Evolutionary conservation across 1,284 basidiomycete species (phyloP).

Genomic region (Cryptococcus depauperatus): DNA sequence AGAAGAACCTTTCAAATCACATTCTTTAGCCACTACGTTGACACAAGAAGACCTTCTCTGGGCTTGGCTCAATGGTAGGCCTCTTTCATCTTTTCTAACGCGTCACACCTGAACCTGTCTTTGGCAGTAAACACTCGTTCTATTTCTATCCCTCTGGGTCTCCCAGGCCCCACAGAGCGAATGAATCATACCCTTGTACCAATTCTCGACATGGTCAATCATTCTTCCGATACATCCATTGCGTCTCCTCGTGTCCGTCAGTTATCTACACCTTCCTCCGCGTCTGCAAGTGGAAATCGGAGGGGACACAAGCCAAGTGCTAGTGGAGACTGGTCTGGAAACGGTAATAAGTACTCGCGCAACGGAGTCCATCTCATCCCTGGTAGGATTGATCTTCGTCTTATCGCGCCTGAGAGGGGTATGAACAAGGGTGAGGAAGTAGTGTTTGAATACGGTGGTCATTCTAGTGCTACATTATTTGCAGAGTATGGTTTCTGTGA

Average conservation of each 20-base stretch:
- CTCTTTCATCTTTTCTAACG: background rate
- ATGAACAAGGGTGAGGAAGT: slow-evolving; percentile 56
- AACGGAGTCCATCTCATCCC: slow-evolving; percentile 44
- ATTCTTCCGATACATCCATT: slow-evolving; percentile 45
- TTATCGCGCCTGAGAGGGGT: slow-evolving; percentile 51
- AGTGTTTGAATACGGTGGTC: slow-evolving; percentile 64
- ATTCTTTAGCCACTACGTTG: slow-evolving; percentile 21
- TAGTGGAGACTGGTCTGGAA: slow-evolving; percentile 35
- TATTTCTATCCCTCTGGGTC: slow-evolving; percentile 63
- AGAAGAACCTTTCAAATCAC: slow-evolving; percentile 30
- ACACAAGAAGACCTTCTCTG: slow-evolving; percentile 55
- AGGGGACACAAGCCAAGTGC: background rate
- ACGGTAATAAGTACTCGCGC: slow-evolving; percentile 44
- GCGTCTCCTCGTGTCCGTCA: slow-evolving; percentile 22
- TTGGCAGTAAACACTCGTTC: slow-evolving; percentile 73
- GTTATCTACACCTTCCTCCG: slow-evolving; percentile 15
- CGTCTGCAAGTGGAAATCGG: too few species aligned
- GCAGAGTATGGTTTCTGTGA: slow-evolving; percentile 75
- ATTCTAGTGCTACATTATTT: slow-evolving; percentile 64
- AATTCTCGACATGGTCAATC: slow-evolving; percentile 78
- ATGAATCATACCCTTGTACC: slow-evolving; percentile 77
- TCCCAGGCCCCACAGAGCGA: slow-evolving; percentile 44
- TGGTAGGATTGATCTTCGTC: slow-evolving; percentile 47
- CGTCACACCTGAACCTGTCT: slow-evolving; percentile 3
- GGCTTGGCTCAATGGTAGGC: slow-evolving; percentile 76